A percentile compares a stretch with the other conserved stretches of the same genome.
These are phyloP conservation scores for Amylocarpus encephaloides DNA, from an alignment of 2,329 filamentous ascomycete genomes.

Conservation along the genomic window DNA sequence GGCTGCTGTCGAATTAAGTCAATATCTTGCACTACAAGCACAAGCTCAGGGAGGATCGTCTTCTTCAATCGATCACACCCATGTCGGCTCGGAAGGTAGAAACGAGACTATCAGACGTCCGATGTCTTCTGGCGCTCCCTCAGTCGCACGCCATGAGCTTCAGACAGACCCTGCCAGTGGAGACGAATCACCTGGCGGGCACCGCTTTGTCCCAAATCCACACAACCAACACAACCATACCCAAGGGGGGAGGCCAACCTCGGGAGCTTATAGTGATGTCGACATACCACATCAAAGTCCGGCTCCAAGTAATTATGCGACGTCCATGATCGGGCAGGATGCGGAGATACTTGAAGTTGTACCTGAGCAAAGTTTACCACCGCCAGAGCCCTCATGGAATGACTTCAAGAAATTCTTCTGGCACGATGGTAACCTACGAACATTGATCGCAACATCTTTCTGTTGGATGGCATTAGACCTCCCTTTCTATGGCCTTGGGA, in stretches of 20 bases:
- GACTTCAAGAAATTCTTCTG: conserved; percentile 30
- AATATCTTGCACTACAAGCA: conserved; percentile 13
- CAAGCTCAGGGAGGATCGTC: conserved; percentile 4
- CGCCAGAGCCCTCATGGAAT: conserved; percentile 18
- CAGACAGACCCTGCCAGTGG: background rate
- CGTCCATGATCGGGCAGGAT: background rate
- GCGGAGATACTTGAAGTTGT: background rate
- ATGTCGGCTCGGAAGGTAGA: no score
- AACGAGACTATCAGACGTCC: no score
- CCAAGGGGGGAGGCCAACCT: background rate
- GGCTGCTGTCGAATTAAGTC: conserved; percentile 18
- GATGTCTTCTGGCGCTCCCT: background rate
- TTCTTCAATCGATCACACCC: background rate
- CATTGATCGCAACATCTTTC: conserved; percentile 57
- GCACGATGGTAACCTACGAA: conserved; percentile 41
- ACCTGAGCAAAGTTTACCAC: conserved; percentile 3
- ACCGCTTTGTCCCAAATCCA: background rate
- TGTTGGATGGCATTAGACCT: conserved; percentile 21
- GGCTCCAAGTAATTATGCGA: background rate
- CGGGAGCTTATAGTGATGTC: conserved; percentile 1
- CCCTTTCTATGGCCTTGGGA: conserved; percentile 52
- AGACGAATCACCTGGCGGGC: background rate
- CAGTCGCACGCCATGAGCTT: background rate
- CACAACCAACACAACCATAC: background rate
- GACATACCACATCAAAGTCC: background rate